These are phyloP conservation scores for Mortierella sp. DNA, from an alignment of 371 early-diverging fungal species.

Conservation along the genomic window DNA sequence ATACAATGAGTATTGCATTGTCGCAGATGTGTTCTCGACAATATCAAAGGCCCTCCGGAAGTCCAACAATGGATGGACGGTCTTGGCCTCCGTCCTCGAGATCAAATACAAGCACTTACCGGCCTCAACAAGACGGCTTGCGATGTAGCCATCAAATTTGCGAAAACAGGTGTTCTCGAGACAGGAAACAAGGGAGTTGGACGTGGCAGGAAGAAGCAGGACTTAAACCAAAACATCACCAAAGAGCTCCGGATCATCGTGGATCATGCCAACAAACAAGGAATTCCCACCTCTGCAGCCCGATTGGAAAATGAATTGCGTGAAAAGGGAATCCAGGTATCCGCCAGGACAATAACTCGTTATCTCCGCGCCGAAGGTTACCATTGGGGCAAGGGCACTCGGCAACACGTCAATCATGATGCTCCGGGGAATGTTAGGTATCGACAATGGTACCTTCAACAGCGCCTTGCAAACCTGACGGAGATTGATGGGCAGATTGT, in stretches of 20 bases:
- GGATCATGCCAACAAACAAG: too few relatives aligned
- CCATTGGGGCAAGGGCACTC: constrained; percentile 1
- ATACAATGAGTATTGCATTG: too few relatives aligned
- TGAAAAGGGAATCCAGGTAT: too few relatives aligned
- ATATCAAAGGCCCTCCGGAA: not conserved
- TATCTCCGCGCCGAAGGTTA: too few relatives aligned
- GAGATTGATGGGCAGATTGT: not conserved
- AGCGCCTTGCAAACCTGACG: constrained; percentile 4
- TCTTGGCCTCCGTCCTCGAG: not conserved
- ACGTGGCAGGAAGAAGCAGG: not conserved
- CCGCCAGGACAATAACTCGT: too few relatives aligned
- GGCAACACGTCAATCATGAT: constrained; percentile 14
- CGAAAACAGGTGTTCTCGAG: not conserved
- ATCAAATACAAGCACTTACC: not conserved
- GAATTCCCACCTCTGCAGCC: too few relatives aligned
- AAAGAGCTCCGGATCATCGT: too few relatives aligned
- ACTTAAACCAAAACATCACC: too few relatives aligned
- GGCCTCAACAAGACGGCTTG: not conserved
- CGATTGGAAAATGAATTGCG: too few relatives aligned
- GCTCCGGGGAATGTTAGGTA: constrained; percentile 10
- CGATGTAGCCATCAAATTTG: not conserved
- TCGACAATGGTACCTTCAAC: constrained; percentile 2
- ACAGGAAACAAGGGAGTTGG: too few relatives aligned
- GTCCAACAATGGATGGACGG: not conserved
- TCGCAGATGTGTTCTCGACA: too few relatives aligned